Evolutionary conservation across 1,139 yeast species (phyloP), one percentile per base, ranked within the genome.

Genomic region (Saccharomyces pastorianus): DNA sequence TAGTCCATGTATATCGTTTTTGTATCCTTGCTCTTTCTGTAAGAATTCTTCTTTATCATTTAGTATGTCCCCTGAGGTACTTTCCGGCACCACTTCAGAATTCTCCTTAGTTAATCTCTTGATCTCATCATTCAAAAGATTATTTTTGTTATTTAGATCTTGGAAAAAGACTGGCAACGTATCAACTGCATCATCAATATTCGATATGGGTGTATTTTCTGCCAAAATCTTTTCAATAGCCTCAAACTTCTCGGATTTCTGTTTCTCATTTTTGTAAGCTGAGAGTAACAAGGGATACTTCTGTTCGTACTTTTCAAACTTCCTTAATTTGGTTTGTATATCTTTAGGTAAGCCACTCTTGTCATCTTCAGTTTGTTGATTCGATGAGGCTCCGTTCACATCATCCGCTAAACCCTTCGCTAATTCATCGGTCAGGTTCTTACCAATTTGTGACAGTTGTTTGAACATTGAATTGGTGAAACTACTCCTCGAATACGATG

Each of bases 241-340:
- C 7, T 68, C 73, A 14, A 90, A 78, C 53, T 85, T 75, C 51
- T 81, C 85, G 1, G 79, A 73, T 62, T 85, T 86, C 49, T 79
- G 75, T 72, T 88, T 89, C 67, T 90, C 97, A 1, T 78, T 74
- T 66, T 89, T 87, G 72, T 87, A 91, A 0, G 98, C 97, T 50
- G 85, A 86, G 51, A 89, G 76, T 14, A 91, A 74, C 23, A 83
- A 71, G 0, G 97, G 98, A 67, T 90, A 91, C 66, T 88, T 88
- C 55, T 86, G 87, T 69, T 93, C 98, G 68, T 90, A 93, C 68
- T 89, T 90, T 55, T 80, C 83, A 66, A 88, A 88, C 73, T 88
- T 90, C 58, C 80, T 79, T 70, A 91, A 72, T 63, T 85, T 86
- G 11, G 83, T 73, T 60, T 79, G 78, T 29, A 87, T 69, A 7